These are phyloP conservation scores for Tricholoma terreum DNA, from an alignment of 768 basidiomycete genomes.

Conservation along the genomic window DNA sequence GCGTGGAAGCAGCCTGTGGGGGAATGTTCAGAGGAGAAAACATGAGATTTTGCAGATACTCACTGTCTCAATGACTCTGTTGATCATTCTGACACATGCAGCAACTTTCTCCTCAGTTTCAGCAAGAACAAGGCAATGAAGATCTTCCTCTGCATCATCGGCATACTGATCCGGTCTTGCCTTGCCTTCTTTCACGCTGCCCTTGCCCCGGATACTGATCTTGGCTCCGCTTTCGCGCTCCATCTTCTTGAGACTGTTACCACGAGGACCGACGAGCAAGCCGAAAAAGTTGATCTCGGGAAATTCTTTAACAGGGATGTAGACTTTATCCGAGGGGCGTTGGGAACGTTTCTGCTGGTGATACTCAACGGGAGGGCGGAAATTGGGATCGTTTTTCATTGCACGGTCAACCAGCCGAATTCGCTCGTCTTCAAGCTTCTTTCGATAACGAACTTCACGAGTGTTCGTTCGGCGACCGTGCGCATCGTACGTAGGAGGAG, in stretches of 20 bases:
- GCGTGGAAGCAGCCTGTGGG: constrained; percentile 90
- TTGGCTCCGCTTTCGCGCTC: constrained; percentile 97
- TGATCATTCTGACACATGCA: constrained; percentile 91
- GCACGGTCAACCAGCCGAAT: constrained; percentile 92
- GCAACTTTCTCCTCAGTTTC: constrained; percentile 91
- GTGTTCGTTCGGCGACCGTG: constrained; percentile 99
- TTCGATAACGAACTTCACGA: constrained; percentile 96
- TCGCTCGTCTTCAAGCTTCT: constrained; percentile 91
- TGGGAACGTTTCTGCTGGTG: constrained; percentile 92
- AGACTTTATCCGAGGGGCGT: constrained; percentile 95
- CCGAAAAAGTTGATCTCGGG: constrained; percentile 99
- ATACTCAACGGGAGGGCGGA: constrained; percentile 95
- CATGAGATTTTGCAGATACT: constrained; percentile 24
- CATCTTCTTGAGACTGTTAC: constrained; percentile 99
- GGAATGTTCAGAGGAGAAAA: constrained; percentile 7
- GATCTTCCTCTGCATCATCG: constrained; percentile 97
- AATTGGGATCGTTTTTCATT: constrained; percentile 97
- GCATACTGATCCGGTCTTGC: constrained; percentile 91
- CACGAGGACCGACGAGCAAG: constrained; percentile 94
- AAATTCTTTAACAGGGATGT: constrained; percentile 99
- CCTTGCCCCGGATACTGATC: constrained; percentile 97
- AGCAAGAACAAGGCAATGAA: constrained; percentile 95
- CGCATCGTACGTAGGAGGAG: constrained; percentile 94
- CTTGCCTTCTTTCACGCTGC: constrained; percentile 98
- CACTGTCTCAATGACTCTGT: constrained; percentile 97